Evolutionary conservation across 2,329 filamentous ascomycete genomes (phyloP).

Genomic region (Diaporthe sp.): DNA sequence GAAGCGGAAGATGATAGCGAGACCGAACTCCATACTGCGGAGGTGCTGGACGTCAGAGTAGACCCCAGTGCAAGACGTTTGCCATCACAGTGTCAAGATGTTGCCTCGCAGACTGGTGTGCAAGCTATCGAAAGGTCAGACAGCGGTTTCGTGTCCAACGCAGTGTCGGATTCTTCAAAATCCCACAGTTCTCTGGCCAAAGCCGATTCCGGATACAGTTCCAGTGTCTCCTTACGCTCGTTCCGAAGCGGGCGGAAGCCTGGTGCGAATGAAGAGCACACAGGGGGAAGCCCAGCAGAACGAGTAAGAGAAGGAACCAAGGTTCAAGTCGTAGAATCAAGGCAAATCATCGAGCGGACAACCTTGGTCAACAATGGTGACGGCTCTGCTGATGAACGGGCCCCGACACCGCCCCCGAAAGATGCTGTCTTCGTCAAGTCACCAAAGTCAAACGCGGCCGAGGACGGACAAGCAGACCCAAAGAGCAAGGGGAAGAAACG

Average conservation of each 20-base stretch:
- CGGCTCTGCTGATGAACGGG: conserved; percentile 41
- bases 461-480: conserved; percentile 36
- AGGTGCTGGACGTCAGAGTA: conserved; percentile 57
- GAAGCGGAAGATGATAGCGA: conserved; percentile 52
- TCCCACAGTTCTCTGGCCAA: conserved; percentile 65
- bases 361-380: conserved; percentile 30
- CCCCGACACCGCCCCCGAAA: conserved; percentile 54
- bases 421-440: conserved; percentile 44
- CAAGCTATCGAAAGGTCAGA: conserved; percentile 56
- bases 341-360: conserved; percentile 38
- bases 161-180: conserved; percentile 55
- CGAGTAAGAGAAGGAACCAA: conserved; percentile 8
- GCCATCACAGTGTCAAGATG: conserved; percentile 44
- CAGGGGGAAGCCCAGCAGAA: conserved; percentile 39
- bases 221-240: conserved; percentile 70
- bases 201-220: conserved; percentile 74
- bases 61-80: conserved; percentile 61
- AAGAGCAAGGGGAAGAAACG: conserved; percentile 40
- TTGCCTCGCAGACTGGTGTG: conserved; percentile 43
- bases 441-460: conserved; percentile 8
- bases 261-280: conserved; percentile 47
- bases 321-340: conserved; percentile 3
- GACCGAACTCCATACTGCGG: conserved; percentile 52
- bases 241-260: conserved; percentile 56
- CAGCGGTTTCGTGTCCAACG: conserved; percentile 65